Base-by-base conservation (phyloP, 1,284 basidiomycete genomes). In the Sporisorium iseilematis-ciliati region DNA sequence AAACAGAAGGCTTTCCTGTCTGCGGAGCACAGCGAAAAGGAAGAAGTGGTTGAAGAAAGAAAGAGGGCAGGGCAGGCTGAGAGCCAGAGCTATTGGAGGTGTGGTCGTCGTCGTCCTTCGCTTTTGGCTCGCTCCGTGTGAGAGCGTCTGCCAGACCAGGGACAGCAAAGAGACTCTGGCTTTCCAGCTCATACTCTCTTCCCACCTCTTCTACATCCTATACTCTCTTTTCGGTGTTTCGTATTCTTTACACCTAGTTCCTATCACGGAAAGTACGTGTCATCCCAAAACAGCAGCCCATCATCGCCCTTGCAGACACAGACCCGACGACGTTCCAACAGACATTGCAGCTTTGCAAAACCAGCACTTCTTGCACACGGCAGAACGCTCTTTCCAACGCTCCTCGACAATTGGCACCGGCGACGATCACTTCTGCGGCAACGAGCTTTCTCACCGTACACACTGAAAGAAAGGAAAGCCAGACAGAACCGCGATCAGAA, bases 191-290 rank as follows among this genome's bases (percentile, higher is more conserved):
- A 21, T 29, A 12, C 53, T 16, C 4, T 8, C 52, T 45, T 55
- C 31, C 31, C 49, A 21, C 48, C 51, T 41, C 54, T 57, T 59
- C 51, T 61, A 65, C 52, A 38, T 38, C 63, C 48, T 49, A 49
- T 29, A 11, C 48, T 38, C 45, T 26, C 43, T 46, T 62, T 42
- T 51, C 59, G 55, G 68, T 65, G 58, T 71, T 59, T 55, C 54
- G 68, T 62, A 65, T 65, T 48, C 68, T 40, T 52, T 56, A 51
- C 61, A 61, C 50, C 63, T 61, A 48, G 38, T 65, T 61, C 58
- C 68, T 71, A 43, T 48, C n/a, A 61, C 62, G 63, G 68, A 71
- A 65, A 71, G 68, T 71, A 71, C 68, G 68, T 71, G 45, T 65
- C 68, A 55, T 31, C 14, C 12, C 12, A 33, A 29, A 46, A 40